Base-by-base conservation (phyloP, 2,329 filamentous ascomycete genomes). In the Monilinia laxa region DNA sequence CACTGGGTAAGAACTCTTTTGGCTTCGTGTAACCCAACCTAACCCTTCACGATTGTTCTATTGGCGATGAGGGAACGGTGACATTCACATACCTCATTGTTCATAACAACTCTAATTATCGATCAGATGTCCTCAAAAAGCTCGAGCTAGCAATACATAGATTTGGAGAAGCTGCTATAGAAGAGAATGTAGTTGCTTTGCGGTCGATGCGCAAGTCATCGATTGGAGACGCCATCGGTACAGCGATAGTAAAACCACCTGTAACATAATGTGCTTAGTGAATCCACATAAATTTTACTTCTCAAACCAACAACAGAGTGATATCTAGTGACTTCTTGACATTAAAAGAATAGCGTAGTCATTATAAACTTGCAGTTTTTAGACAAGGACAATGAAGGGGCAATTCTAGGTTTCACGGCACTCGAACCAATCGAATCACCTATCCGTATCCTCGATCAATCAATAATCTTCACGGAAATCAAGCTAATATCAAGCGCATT, bases 11-110 rank as follows among this genome's bases (percentile, higher is more conserved):
- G 20, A 25, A 56, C 31, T 31, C 51, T 6, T 12, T 18, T 7
- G 62, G 38, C 14, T 56, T 64, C n/a, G 62, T 23, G 12, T 64
- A 64, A 31, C 62, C 62, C 38, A 20, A 16, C 28, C 31, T 64
- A 18, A 64, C 10, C 1, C 28, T 56, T 12, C 35, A 55, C 6
- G 40, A 56, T 45, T 64, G 62, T 56, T 25, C 49, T 12, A 47
- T 64, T 23, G 51, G 35, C 4, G 51, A 64, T 28, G 62, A 64
- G 11, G 62, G 56, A 20, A 56, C 52, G 11, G 62, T 45, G 4
- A 64, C 62, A 23, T 56, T 64, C 3, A 42, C 18, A 31, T 64
- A 56, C 23, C 47, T 64, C 6, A 18, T 64, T n/a, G 16, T 64
- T 7, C 62, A 64, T 20, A 56, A 56, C 38, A 14, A 45, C 20